A percentile compares a stretch with the other conserved stretches of the same genome.
phyloP scores from a whole-genome alignment of 2,329 filamentous ascomycete species.

The Aspergillus novoparasiticus region DNA sequence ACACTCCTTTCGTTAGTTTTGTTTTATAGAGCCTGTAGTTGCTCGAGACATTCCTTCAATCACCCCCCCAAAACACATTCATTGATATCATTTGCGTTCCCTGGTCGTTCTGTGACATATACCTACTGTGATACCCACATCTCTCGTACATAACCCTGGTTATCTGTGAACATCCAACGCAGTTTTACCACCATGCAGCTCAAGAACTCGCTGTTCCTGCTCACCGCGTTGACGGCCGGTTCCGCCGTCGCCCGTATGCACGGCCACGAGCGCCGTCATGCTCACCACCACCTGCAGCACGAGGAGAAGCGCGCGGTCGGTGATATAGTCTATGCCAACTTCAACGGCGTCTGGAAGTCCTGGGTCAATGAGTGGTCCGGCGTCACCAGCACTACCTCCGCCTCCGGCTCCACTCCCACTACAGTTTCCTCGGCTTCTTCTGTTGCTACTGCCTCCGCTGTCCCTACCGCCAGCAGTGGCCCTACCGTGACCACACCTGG shows the following conservation, averaged over 20 bases:
- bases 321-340: slow-evolving; percentile 22
- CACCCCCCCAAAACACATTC: background rate
- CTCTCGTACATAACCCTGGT: slow-evolving; percentile 10
- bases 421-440: slow-evolving; percentile 17
- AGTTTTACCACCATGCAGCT: slow-evolving; percentile 37
- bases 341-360: slow-evolving; percentile 14
- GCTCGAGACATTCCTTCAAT: slow-evolving; percentile 5
- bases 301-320: slow-evolving; percentile 37
- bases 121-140: slow-evolving; percentile 22
- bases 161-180: background rate
- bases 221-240: slow-evolving; percentile 41
- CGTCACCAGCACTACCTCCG: slow-evolving; percentile 19
- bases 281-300: slow-evolving; percentile 22
- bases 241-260: slow-evolving; percentile 39
- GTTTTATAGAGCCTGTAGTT: background rate
- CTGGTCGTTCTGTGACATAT: slow-evolving; percentile 1
- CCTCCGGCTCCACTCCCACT: slow-evolving; percentile 12
- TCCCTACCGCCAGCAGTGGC: slow-evolving; percentile 17
- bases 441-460: slow-evolving; percentile 13
- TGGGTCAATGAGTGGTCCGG: slow-evolving; percentile 42
- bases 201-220: slow-evolving; percentile 40
- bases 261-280: slow-evolving; percentile 43
- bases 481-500: slow-evolving; percentile 10
- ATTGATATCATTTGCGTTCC: slow-evolving; percentile 9
- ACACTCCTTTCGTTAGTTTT: slow-evolving; percentile 9